Percentiles rank a stretch among this genome's conserved stretches.
Evolutionary conservation across 176 grass and related monocot species (phyloP).

Genomic region (Carex cristatella): DNA sequence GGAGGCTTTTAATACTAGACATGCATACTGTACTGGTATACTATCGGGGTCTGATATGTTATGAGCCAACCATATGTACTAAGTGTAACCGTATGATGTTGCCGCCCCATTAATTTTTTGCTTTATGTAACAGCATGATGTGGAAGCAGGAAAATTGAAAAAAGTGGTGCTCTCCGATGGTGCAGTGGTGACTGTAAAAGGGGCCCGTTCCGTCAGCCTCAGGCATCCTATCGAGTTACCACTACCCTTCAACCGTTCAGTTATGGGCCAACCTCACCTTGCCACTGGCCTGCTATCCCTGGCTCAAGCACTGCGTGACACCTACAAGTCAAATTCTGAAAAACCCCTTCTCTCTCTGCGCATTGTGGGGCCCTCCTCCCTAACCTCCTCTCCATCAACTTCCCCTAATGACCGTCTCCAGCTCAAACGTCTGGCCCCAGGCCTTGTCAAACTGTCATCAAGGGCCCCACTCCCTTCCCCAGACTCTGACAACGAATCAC

Average conservation of each 20-base stretch:
- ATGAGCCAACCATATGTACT: neutral
- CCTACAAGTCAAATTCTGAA: slow-evolving; percentile 34
- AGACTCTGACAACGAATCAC: slow-evolving; percentile 26
- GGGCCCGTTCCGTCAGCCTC: slow-evolving; percentile 76
- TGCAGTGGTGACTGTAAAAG: slow-evolving; percentile 76
- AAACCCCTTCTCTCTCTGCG: slow-evolving; percentile 80
- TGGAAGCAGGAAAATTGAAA: slow-evolving; percentile 83
- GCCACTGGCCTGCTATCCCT: slow-evolving; percentile 53
- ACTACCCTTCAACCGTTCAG: slow-evolving; percentile 70
- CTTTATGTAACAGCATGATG: slow-evolving; percentile 60
- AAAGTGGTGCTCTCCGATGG: slow-evolving; percentile 91
- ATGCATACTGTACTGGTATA: neutral
- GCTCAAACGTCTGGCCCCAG: slow-evolving; percentile 64
- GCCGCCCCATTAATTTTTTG: neutral
- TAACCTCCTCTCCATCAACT: slow-evolving; percentile 59
- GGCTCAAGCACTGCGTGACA: slow-evolving; percentile 53
- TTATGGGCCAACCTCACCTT: slow-evolving; percentile 34
- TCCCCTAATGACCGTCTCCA: slow-evolving; percentile 66
- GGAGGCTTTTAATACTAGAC: neutral
- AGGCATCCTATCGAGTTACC: slow-evolving; percentile 63
- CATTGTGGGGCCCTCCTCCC: slow-evolving; percentile 58
- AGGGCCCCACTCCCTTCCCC: slow-evolving; percentile 17
- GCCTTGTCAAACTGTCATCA: slow-evolving; percentile 66
- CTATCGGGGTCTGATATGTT: neutral
- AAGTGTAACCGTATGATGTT: neutral